These are phyloP conservation scores for Exophiala calicioides DNA, from an alignment of 2,329 filamentous ascomycete species.

Conservation along the genomic window DNA sequence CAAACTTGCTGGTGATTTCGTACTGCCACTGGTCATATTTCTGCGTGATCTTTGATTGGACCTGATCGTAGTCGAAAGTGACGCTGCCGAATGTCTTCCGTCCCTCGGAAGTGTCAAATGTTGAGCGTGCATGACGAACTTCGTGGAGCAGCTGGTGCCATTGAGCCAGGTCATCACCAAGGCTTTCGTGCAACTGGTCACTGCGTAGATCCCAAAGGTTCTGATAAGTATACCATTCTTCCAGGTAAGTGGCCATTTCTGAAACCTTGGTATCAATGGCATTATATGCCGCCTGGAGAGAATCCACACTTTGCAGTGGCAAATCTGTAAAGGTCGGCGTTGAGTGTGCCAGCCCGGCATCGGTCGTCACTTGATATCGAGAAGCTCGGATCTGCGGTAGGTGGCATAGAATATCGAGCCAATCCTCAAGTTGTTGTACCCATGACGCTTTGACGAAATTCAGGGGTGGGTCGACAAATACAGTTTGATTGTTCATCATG, in stretches of 20 bases:
- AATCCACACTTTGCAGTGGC: conserved; percentile 76
- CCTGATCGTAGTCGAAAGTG: conserved; percentile 96
- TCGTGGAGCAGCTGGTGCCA: conserved; percentile 98
- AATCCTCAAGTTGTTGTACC: conserved; percentile 88
- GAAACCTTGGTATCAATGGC: conserved; percentile 80
- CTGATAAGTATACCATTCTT: conserved; percentile 98
- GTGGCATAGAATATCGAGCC: conserved; percentile 90
- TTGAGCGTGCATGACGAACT: conserved; percentile 90
- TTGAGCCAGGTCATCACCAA: conserved; percentile 85
- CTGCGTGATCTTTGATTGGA: conserved; percentile 96
- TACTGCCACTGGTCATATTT: conserved; percentile 99
- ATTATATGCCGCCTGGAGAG: conserved; percentile 76
- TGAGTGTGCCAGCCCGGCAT: conserved; percentile 59
- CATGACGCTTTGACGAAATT: conserved; percentile 91
- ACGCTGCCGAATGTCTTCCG: conserved; percentile 91
- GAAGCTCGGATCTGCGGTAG: conserved; percentile 92
- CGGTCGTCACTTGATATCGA: conserved; percentile 84
- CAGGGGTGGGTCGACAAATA: conserved; percentile 90
- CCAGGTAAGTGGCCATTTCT: conserved; percentile 81
- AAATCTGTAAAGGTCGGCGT: conserved; percentile 79
- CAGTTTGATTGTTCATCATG: conserved; percentile 96
- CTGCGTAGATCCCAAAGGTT: conserved; percentile 97
- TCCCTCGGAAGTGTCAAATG: conserved; percentile 95
- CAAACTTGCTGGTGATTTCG: conserved; percentile 93
- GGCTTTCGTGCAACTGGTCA: conserved; percentile 87